Evolutionary conservation across 768 basidiomycete genomes (phyloP), one percentile per base, ranked within the genome.

Genomic region (Amanita rimosa): DNA sequence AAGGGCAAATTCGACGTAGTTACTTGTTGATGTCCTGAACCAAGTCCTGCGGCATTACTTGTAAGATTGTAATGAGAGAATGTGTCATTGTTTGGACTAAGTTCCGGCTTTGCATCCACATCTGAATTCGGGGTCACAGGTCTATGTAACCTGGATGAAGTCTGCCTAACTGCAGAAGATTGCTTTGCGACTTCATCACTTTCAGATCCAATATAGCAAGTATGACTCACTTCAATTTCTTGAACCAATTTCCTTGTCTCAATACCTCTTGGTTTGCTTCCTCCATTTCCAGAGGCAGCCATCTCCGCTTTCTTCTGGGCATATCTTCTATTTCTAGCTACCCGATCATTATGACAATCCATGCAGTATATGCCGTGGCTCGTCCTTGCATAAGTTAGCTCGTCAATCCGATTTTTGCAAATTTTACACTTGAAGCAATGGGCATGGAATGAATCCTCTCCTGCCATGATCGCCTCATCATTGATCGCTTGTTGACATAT

Each of bases 391-490:
- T 97, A 99, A 49, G 98, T 92, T 46, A 98, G 79, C 63, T 99
- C 96, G 66, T 98, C 94, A 54, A 99, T 99, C 50, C 91, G 78
- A 61, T 86, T 85, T 63, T 79, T 81, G 71, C 96, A 99, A 45
- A 92, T 85, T 59, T 90, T 85, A 70, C 96, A 99, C 57, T 95
- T 94, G 73, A 99, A 99, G 68, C 96, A 99, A 54, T 93, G 87
- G 4, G 96, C 94, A 62, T 98, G 96, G 58, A 98, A 99, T 0
- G 92, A 91, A 62, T 98, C 96, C 65, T 99, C 93, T 52, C 92
- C 96, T 6, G 96, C 95, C 90, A 99, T 97, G 64, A 98, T 97
- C 8, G 96, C 96, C 61, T 99, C 96, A 68, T 99, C 94, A 49
- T 94, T 83, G 55, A 99, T 99, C 39, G 93, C 89, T 49, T 81